Base-by-base conservation (phyloP, 2,329 filamentous ascomycete species). In the Scleromitrula shiraiana region DNA sequence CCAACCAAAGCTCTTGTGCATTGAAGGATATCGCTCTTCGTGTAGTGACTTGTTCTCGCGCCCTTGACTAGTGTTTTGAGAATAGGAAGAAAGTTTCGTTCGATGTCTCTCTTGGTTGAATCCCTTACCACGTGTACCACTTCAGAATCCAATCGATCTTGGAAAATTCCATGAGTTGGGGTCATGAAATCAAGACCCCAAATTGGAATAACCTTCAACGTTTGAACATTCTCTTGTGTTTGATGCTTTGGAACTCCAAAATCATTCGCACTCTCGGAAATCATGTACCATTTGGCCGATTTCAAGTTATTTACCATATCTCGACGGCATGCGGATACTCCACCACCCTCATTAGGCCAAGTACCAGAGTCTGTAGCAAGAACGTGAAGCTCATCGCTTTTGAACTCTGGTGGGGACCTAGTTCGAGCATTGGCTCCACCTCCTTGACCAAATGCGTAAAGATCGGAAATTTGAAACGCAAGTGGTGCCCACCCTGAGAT, bases 51-150 rank as follows among this genome's bases (percentile, higher is more conserved):
- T 7, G 73, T 68, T 30, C 75, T 67, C 5, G 74, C 70, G 15
- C 73, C 70, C 54, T 70, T 70, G 35, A 78, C 73, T 35, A 76
- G 63, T 7, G 68, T 65, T 23, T 67, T 70, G 15, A 78, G 57
- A 10, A 75, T 69, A 1, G 75, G 75, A 35, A 78, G 67, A 57
- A 78, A 78, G n/a, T 70, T 73, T 49, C 63, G 64, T 41, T 73
- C 67, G 53, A 80, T 71, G 47, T 76, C 71, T 62, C 39, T 61
- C 52, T 32, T 66, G 55, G 46, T 70, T 59, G 60, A 68, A 50
- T 57, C 64, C 53, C 46, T 73, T 59, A 65, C 72, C 15, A 27
- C 49, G 14, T 71, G 49, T 42, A 75, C 68, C 8, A 76, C 70
- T 53, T 74, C 69, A 0, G 70, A 68, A 48, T 75, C 69, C 4